These are phyloP conservation scores for Gomphus bonarii DNA, from an alignment of 1,284 basidiomycete species.

Conservation along the genomic window DNA sequence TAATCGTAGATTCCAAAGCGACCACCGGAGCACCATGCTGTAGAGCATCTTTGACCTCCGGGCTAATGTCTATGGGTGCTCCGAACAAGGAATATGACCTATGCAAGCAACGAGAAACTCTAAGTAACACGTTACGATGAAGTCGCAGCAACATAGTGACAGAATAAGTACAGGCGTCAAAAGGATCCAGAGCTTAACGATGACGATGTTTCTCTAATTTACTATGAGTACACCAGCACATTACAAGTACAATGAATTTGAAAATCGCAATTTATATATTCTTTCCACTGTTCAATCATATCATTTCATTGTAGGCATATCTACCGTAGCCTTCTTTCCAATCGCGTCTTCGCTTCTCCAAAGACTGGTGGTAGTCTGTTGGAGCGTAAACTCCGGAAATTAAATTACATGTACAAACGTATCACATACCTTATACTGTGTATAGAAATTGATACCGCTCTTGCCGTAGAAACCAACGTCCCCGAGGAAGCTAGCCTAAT, in stretches of 20 bases:
- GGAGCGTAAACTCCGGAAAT: background rate
- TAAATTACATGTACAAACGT: background rate
- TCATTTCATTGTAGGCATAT: conserved; percentile 74
- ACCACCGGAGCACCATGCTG: conserved; percentile 47
- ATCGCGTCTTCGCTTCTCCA: conserved; percentile 79
- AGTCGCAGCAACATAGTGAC: background rate
- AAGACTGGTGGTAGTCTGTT: conserved; percentile 69
- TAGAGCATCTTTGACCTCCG: conserved; percentile 74
- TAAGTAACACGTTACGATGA: background rate
- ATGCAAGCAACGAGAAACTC: background rate
- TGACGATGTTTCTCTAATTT: too few relatives aligned
- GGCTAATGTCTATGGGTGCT: conserved; percentile 48
- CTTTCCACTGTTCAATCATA: background rate
- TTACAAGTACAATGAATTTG: background rate
- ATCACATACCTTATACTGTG: conserved; percentile 64
- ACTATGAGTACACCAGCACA: too few relatives aligned
- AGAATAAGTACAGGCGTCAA: background rate
- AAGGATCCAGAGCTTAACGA: background rate
- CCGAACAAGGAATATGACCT: background rate
- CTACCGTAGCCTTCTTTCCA: conserved; percentile 63
- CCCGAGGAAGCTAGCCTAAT: conserved; percentile 70
- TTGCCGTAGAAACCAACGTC: conserved; percentile 88
- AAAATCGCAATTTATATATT: background rate
- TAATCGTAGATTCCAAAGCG: conserved; percentile 80
- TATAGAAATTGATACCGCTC: conserved; percentile 84